Percentiles rank a stretch among this genome's conserved stretches.
These are phyloP conservation scores for Helianthus tuberosus DNA, from an alignment of 129 eudicot species.

Conservation along the genomic window DNA sequence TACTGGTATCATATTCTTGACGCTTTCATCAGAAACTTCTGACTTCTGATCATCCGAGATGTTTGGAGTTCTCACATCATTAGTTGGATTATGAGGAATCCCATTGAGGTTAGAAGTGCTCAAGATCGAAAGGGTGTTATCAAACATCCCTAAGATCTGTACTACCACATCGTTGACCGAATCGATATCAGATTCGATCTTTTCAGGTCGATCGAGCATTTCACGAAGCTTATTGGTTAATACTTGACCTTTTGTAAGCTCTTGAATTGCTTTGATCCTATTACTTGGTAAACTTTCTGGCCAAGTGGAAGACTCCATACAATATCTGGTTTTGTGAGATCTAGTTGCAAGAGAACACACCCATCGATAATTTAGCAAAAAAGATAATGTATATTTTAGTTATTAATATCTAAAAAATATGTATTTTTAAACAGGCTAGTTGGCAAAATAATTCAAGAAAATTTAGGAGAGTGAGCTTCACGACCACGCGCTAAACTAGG, in stretches of 20 bases:
- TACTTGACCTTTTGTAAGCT: slow-evolving; percentile 36
- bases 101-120: slow-evolving; percentile 18
- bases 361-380: background rate
- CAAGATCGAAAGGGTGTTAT: slow-evolving; percentile 27
- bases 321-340: background rate
- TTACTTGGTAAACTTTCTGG: slow-evolving; percentile 13
- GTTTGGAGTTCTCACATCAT: slow-evolving; percentile 6
- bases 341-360: background rate
- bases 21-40: slow-evolving; percentile 44
- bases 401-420: background rate
- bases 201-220: slow-evolving; percentile 4
- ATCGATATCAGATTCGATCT: background rate
- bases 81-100: slow-evolving; percentile 25
- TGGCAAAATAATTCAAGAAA: no score
- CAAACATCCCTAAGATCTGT: slow-evolving; percentile 24
- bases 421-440: background rate
- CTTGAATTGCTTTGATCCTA: slow-evolving; percentile 26
- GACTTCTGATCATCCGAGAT: slow-evolving; percentile 25
- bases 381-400: background rate
- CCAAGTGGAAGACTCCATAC: slow-evolving; percentile 27
- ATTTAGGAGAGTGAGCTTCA: background rate
- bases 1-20: slow-evolving; percentile 14
- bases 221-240: slow-evolving; percentile 19
- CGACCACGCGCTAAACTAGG: background rate
- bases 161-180: slow-evolving; percentile 11